Conservation (phyloP, 2,329 filamentous ascomycete genomes). For the Aphanocladium album region DNA sequence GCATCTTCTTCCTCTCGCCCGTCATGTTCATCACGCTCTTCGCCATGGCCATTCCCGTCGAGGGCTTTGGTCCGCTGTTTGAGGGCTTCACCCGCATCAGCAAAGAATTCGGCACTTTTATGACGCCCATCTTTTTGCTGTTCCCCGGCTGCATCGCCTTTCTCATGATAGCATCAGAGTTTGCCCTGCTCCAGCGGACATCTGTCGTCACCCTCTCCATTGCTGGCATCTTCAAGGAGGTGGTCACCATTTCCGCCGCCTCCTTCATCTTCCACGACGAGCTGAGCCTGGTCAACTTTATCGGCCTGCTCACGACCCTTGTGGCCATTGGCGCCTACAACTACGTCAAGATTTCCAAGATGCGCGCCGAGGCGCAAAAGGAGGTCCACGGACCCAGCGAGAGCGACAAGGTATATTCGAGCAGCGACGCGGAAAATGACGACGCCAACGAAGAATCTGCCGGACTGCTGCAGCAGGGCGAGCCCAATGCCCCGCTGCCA, state of each 20-base stretch:
- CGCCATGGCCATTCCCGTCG: slow-evolving; percentile 75
- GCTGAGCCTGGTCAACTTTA: slow-evolving; percentile 80
- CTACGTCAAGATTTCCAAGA: slow-evolving; percentile 86
- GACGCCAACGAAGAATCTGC: slow-evolving; percentile 40
- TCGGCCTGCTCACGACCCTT: slow-evolving; percentile 84
- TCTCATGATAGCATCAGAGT: slow-evolving; percentile 94
- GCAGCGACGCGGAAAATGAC: slow-evolving; percentile 38
- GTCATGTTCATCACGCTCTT: slow-evolving; percentile 89
- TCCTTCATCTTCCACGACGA: slow-evolving; percentile 83
- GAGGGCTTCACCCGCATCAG: slow-evolving; percentile 61
- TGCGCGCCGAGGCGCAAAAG: slow-evolving; percentile 69
- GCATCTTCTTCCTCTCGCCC: slow-evolving; percentile 95
- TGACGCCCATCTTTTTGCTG: slow-evolving; percentile 68
- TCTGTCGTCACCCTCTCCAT: slow-evolving; percentile 95
- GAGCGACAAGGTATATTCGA: slow-evolving; percentile 28
- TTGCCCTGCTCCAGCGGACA: slow-evolving; percentile 88
- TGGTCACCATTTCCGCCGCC: slow-evolving; percentile 88
- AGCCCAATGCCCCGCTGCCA: background rate
- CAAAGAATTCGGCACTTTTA: slow-evolving; percentile 60
- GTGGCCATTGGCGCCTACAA: slow-evolving; percentile 85
- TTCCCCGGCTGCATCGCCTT: slow-evolving; percentile 92
- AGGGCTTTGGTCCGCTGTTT: slow-evolving; percentile 66
- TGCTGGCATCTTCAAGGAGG: slow-evolving; percentile 98
- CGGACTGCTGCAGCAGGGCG: slow-evolving; percentile 36
- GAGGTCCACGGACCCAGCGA: slow-evolving; percentile 40